Evolutionary conservation across 805 yeast species (phyloP).

Genomic region (Candida piceae): DNA sequence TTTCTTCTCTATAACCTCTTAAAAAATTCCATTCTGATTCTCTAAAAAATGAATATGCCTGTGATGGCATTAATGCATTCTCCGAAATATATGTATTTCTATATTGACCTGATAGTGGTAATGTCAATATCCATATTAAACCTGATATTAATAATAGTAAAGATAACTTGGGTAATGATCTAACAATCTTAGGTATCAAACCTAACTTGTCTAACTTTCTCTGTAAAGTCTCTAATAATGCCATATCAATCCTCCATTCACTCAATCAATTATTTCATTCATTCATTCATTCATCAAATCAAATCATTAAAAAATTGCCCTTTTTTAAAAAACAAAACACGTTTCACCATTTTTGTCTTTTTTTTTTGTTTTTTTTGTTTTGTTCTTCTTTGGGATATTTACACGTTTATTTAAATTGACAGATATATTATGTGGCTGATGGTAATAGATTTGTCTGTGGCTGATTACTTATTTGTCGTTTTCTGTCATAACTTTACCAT

Average conservation of each 20-base stretch:
- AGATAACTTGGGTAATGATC: conserved; percentile 40
- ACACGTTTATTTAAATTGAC: neutral
- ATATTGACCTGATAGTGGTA: conserved; percentile 80
- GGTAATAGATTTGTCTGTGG: no score
- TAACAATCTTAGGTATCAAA: conserved; percentile 40
- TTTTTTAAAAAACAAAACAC: no score
- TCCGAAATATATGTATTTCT: conserved; percentile 86
- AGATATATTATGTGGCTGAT: neutral
- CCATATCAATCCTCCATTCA: no score
- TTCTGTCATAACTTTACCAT: neutral
- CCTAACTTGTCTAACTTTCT: conserved; percentile 40
- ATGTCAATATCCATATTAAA: conserved; percentile 49
- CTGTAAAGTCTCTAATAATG: conserved; percentile 41
- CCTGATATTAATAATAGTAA: conserved; percentile 41
- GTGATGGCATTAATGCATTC: conserved; percentile 96
- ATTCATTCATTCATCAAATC: no score
- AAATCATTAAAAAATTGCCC: no score
- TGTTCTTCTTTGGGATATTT: no score
- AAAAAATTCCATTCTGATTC: conserved; percentile 93
- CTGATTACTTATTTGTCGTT: neutral
- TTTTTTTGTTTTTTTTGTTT: no score
- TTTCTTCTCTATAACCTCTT: conserved; percentile 73
- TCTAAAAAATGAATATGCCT: conserved; percentile 84
- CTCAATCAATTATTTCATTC: no score
- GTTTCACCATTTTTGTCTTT: no score